A percentile compares a stretch with the other conserved stretches of the same genome.
phyloP scores from a whole-genome alignment of 1,284 basidiomycete genomes.

The Phylloboletellus chloephorus region DNA sequence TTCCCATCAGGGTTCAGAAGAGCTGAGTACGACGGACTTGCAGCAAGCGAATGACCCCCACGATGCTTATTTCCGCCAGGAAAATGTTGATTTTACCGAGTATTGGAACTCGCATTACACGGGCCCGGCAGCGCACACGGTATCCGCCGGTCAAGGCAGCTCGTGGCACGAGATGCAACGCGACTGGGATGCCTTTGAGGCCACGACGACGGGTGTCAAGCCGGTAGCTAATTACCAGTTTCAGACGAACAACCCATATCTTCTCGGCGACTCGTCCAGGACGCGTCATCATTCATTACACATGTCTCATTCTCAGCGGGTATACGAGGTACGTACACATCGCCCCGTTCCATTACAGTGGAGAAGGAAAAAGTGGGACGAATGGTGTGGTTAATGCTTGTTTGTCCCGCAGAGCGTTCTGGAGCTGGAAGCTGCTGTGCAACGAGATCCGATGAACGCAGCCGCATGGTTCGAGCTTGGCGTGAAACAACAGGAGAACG shows the following conservation, averaged over 20 bases:
- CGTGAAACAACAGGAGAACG: slow-evolving; percentile 97
- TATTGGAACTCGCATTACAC: slow-evolving; percentile 46
- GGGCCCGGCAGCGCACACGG: slow-evolving; percentile 12
- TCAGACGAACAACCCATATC: slow-evolving; percentile 78
- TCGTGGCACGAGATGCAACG: slow-evolving; percentile 64
- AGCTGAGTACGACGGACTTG: slow-evolving; percentile 19
- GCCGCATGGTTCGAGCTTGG: slow-evolving; percentile 88
- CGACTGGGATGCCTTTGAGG: slow-evolving; percentile 83
- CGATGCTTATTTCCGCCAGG: slow-evolving; percentile 66
- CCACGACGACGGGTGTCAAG: slow-evolving; percentile 58
- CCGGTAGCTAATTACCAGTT: slow-evolving; percentile 67
- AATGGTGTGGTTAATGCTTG: slow-evolving; percentile 16
- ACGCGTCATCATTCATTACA: slow-evolving; percentile 56
- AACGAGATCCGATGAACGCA: slow-evolving; percentile 69
- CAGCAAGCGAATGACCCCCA: slow-evolving; percentile 44
- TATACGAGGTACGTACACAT: slow-evolving; percentile 54
- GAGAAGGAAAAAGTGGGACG: not conserved
- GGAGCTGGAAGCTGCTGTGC: slow-evolving; percentile 87
- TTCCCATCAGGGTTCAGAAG: slow-evolving; percentile 18
- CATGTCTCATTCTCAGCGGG: slow-evolving; percentile 35
- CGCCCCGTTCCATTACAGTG: slow-evolving; percentile 15
- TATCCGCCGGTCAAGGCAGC: slow-evolving; percentile 6
- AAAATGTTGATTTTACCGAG: slow-evolving; percentile 60
- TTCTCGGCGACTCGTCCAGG: slow-evolving; percentile 50
- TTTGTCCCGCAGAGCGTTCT: slow-evolving; percentile 62